phyloP scores from a whole-genome alignment of 768 basidiomycete genomes.

The Fomitopsis pulvina region DNA sequence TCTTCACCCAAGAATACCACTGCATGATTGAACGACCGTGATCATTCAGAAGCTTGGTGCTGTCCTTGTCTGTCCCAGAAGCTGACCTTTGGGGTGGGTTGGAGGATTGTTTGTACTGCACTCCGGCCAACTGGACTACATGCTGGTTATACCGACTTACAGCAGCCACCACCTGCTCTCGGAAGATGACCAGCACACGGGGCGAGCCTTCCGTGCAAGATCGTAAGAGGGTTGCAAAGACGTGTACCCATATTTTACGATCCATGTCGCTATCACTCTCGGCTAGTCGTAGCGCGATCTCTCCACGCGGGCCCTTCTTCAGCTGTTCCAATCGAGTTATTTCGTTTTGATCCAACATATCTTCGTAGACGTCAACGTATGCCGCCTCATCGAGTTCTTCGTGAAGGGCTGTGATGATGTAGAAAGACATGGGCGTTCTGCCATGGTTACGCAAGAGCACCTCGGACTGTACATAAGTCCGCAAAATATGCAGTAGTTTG shows the following conservation, averaged over 20 bases:
- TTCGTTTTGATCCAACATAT: conserved; percentile 57
- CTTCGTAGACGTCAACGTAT: conserved; percentile 57
- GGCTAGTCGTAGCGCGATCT: conserved; percentile 59
- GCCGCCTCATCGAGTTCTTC: conserved; percentile 37
- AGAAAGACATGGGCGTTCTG: conserved; percentile 23
- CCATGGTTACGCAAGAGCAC: conserved; percentile 21
- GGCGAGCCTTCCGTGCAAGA: conserved; percentile 43
- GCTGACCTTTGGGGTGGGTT: conserved; percentile 36
- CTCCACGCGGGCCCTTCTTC: conserved; percentile 48
- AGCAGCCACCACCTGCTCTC: conserved; percentile 63
- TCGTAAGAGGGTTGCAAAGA: conserved; percentile 62
- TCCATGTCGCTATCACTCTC: conserved; percentile 67
- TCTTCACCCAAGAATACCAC: conserved; percentile 81
- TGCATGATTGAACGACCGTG: conserved; percentile 59
- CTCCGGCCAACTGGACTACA: conserved; percentile 68
- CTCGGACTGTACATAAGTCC: conserved; percentile 36
- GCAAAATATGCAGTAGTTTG: conserved; percentile 47
- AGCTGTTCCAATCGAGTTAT: conserved; percentile 59
- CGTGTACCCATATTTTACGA: conserved; percentile 65
- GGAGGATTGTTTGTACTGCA: conserved; percentile 50
- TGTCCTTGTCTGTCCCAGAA: conserved; percentile 42
- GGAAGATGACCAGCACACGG: conserved; percentile 41
- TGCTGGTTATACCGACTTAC: conserved; percentile 63
- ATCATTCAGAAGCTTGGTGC: conserved; percentile 45
- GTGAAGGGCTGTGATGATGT: conserved; percentile 49